These are phyloP conservation scores for Podaxis sp. DNA, from an alignment of 768 basidiomycete genomes.

Conservation along the genomic window DNA sequence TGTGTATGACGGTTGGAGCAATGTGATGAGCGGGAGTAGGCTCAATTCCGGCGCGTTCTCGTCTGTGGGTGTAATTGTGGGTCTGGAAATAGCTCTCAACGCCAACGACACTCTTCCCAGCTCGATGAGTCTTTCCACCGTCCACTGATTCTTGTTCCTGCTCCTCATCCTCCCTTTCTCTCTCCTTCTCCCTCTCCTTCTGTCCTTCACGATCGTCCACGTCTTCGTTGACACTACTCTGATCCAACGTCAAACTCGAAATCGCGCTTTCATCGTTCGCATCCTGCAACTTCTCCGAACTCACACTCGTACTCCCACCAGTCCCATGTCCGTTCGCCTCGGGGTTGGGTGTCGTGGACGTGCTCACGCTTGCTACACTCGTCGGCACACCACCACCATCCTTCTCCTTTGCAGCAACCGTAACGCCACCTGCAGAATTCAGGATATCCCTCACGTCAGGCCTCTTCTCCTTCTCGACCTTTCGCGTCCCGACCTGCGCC, in stretches of 20 bases:
- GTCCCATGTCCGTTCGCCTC: conserved; percentile 28
- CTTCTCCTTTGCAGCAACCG: neutral
- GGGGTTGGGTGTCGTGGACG: conserved; percentile 28
- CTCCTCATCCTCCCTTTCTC: conserved; percentile 22
- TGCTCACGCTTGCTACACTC: neutral
- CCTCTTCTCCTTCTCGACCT: conserved; percentile 30
- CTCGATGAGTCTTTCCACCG: conserved; percentile 32
- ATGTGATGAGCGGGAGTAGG: conserved; percentile 1
- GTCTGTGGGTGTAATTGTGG: neutral
- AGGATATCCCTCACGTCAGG: conserved; percentile 35
- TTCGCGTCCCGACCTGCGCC: conserved; percentile 73
- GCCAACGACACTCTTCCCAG: conserved; percentile 20
- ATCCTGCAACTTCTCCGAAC: conserved; percentile 30
- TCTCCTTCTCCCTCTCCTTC: conserved; percentile 13
- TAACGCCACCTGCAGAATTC: neutral
- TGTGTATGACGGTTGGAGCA: conserved; percentile 14
- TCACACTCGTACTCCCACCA: neutral
- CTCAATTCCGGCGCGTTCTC: conserved; percentile 16
- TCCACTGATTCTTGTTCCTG: conserved; percentile 24
- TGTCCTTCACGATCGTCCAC: conserved; percentile 11
- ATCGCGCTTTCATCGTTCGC: conserved; percentile 48
- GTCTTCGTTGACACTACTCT: conserved; percentile 25
- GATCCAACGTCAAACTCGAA: conserved; percentile 52
- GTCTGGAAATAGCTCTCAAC: conserved; percentile 10
- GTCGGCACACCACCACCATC: neutral